A percentile compares a stretch with the other conserved stretches of the same genome.
These are phyloP conservation scores for Aspergillus felis DNA, from an alignment of 2,329 filamentous ascomycete genomes.

Conservation along the genomic window DNA sequence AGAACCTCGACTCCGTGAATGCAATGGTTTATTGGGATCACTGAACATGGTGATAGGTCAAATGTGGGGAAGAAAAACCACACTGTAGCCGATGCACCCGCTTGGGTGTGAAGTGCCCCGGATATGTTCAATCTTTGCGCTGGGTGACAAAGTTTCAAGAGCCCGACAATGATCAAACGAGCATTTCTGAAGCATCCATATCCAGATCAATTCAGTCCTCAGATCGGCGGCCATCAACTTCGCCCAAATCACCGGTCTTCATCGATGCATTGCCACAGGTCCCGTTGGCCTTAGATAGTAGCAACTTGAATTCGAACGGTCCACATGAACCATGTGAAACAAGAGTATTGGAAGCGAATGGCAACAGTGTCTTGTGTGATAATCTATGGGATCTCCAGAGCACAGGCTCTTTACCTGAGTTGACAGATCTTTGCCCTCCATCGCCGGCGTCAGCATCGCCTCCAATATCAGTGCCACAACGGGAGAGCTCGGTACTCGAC, in stretches of 20 bases:
- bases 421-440: conserved; percentile 28
- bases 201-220: background rate
- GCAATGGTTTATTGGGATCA: background rate
- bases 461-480: conserved; percentile 11
- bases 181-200: conserved; percentile 4
- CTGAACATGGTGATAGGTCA: conserved; percentile 24
- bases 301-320: conserved; percentile 2
- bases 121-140: conserved; percentile 35
- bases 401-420: conserved; percentile 27
- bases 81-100: conserved; percentile 37
- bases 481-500: conserved; percentile 14
- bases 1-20: background rate
- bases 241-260: conserved; percentile 3
- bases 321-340: conserved; percentile 1
- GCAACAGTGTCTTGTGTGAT: conserved; percentile 21
- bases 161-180: conserved; percentile 3
- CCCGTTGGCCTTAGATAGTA: conserved; percentile 8
- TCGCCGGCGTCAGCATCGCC: conserved; percentile 18
- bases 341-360: conserved; percentile 13
- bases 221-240: background rate
- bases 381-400: conserved; percentile 30
- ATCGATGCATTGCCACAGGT: conserved; percentile 5
- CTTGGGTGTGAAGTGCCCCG: conserved; percentile 35
- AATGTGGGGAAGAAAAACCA: conserved; percentile 40
- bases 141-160: conserved; percentile 34